phyloP scores from a whole-genome alignment of 805 yeast genomes.

The Jamesozyma piceae region DNA sequence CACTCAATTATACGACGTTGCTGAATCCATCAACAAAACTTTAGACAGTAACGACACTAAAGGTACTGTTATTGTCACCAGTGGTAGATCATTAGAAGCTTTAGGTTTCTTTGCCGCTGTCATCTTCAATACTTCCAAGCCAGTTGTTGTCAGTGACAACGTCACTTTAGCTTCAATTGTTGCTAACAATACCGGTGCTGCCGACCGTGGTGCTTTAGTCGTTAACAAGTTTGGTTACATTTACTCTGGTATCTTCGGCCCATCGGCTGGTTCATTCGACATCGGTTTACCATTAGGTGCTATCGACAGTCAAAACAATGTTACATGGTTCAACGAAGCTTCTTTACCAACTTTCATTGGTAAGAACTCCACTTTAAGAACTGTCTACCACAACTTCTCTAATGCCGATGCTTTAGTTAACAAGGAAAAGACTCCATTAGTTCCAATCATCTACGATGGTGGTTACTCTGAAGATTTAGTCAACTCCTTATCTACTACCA shows the following conservation, averaged over 20 bases:
- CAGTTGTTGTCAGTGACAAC: conserved; percentile 21
- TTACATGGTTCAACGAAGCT: conserved; percentile 22
- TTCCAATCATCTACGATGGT: conserved; percentile 25
- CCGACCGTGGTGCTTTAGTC: conserved; percentile 20
- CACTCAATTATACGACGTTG: conserved; percentile 18
- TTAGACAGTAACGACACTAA: conserved; percentile 7
- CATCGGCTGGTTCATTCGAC: conserved; percentile 6
- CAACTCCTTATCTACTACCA: conserved; percentile 13
- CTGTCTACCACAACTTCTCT: conserved; percentile 14
- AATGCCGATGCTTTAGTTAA: conserved; percentile 10
- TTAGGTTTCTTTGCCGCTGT: conserved; percentile 24
- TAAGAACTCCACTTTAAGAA: conserved; percentile 16
- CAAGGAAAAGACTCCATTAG: conserved; percentile 9
- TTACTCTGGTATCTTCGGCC: conserved; percentile 20
- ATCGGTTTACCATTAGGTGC: conserved; percentile 23
- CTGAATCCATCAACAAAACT: conserved; percentile 10
- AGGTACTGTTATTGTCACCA: conserved; percentile 19
- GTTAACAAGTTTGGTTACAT: conserved; percentile 14
- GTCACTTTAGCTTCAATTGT: conserved; percentile 15
- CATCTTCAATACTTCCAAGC: conserved; percentile 15
- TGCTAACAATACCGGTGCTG: conserved; percentile 13
- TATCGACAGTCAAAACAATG: conserved; percentile 11
- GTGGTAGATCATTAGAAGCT: conserved; percentile 16
- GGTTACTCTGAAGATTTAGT: conserved; percentile 14
- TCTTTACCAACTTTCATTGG: conserved; percentile 16